Percentiles rank a stretch among this genome's conserved stretches.
Evolutionary conservation across 768 basidiomycete species (phyloP).

Genomic region (Boletellus ananiceps): DNA sequence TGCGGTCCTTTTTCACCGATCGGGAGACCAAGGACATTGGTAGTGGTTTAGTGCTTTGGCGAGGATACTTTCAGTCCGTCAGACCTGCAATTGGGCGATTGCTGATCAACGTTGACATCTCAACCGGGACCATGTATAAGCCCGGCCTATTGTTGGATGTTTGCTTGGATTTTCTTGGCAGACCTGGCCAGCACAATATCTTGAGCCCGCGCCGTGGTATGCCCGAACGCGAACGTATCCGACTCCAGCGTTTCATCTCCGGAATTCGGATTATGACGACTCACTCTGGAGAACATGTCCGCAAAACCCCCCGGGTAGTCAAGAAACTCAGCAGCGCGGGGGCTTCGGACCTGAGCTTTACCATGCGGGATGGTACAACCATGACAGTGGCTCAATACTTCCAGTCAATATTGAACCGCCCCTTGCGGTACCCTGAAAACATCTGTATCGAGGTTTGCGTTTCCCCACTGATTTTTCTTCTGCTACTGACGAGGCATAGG

Average conservation of each 20-base stretch:
- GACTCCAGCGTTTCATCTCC: conserved; percentile 52
- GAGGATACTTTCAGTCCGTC: conserved; percentile 78
- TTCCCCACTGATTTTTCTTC: conserved; percentile 2
- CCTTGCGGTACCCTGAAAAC: conserved; percentile 56
- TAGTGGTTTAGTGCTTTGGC: conserved; percentile 64
- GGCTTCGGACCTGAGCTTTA: conserved; percentile 53
- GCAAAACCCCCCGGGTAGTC: conserved; percentile 51
- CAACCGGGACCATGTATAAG: conserved; percentile 73
- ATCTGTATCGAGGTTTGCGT: conserved; percentile 62
- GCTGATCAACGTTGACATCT: conserved; percentile 73
- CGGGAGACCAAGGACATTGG: conserved; percentile 52
- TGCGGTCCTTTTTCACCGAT: conserved; percentile 69
- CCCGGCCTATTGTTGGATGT: conserved; percentile 55
- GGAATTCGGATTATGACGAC: conserved; percentile 48
- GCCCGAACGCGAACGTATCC: conserved; percentile 48
- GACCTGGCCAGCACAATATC: conserved; percentile 24
- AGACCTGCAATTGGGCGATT: conserved; percentile 61
- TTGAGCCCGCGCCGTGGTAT: conserved; percentile 40
- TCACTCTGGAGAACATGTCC: conserved; percentile 33
- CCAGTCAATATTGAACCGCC: conserved; percentile 44
- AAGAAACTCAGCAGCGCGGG: conserved; percentile 54
- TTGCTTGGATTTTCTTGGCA: conserved; percentile 51
- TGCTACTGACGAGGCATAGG: conserved; percentile 37
- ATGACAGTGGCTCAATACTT: conserved; percentile 66
- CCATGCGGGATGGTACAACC: conserved; percentile 48